Conservation (phyloP, 2,329 filamentous ascomycete genomes). For the Xylariaceae sp. region DNA sequence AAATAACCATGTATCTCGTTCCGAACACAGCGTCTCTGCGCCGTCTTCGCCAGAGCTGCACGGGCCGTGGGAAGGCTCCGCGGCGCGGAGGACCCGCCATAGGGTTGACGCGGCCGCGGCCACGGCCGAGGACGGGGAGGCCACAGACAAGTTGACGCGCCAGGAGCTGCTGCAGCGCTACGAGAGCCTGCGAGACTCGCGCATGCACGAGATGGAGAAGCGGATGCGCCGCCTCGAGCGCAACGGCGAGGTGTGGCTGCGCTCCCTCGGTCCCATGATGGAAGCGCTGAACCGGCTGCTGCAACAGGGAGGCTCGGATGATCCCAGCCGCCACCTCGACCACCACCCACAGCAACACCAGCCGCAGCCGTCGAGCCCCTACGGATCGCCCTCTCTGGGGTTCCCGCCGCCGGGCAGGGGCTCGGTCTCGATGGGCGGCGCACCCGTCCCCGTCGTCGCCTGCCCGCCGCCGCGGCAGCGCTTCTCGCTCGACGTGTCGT, state of each 20-base stretch:
- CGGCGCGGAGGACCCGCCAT: conserved; percentile 7
- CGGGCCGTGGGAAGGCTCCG: not conserved
- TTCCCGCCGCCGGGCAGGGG: no score
- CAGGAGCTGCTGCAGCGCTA: conserved; percentile 30
- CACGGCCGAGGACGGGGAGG: conserved; percentile 17
- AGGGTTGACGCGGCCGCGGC: conserved; percentile 14
- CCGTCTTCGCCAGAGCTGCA: conserved; percentile 5
- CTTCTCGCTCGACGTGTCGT: conserved; percentile 1
- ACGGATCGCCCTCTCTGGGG: no score
- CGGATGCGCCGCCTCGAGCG: conserved; percentile 38
- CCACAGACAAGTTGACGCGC: conserved; percentile 12
- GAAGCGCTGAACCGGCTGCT: conserved; percentile 31
- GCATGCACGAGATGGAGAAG: conserved; percentile 39
- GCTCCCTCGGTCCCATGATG: conserved; percentile 36
- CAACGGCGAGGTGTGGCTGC: conserved; percentile 38
- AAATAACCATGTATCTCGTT: conserved; percentile 4
- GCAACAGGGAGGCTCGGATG: conserved; percentile 16
- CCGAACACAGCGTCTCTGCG: conserved; percentile 8
- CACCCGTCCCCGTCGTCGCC: conserved; percentile 2
- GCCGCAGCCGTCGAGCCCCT: no score
- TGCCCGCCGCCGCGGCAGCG: conserved; percentile 5
- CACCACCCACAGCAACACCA: not conserved
- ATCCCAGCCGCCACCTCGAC: not conserved
- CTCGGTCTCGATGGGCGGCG: conserved; percentile 6
- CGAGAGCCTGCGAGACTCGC: conserved; percentile 33